Percentiles rank a stretch among this genome's conserved stretches.
Conservation (phyloP, 192 early-diverging fungal genomes). For the Linnemannia hyalina region DNA sequence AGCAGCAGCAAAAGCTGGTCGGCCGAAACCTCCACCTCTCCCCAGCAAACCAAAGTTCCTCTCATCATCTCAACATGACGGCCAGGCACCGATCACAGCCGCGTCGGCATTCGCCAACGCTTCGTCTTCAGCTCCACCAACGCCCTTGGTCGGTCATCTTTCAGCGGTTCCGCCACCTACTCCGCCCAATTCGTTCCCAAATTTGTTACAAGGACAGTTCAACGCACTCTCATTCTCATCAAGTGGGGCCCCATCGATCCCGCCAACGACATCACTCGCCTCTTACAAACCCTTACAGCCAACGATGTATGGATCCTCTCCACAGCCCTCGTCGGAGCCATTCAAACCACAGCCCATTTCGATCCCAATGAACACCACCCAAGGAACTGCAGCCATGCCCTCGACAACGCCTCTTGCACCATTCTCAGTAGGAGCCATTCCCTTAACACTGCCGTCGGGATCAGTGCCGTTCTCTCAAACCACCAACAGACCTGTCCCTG, state of each 20-base stretch:
- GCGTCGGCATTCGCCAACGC: background rate
- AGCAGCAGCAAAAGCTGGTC: constrained; percentile 39
- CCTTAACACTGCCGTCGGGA: constrained; percentile 1
- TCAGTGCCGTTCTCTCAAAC: background rate
- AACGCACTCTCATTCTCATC: background rate
- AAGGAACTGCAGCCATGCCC: background rate
- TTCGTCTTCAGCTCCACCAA: constrained; percentile 19
- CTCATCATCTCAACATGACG: constrained; percentile 29
- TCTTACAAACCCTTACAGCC: constrained; percentile 40
- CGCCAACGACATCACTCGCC: constrained; percentile 22
- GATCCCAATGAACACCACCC: background rate
- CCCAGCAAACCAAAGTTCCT: constrained; percentile 45
- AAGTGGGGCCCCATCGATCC: background rate
- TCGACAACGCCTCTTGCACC: background rate
- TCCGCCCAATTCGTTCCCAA: background rate
- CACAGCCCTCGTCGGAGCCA: background rate
- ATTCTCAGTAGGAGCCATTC: constrained; percentile 12
- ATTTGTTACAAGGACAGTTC: constrained; percentile 1
- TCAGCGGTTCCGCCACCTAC: constrained; percentile 6
- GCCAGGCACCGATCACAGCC: constrained; percentile 9
- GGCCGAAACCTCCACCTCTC: constrained; percentile 44
- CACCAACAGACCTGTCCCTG: constrained; percentile 14
- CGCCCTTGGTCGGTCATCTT: background rate
- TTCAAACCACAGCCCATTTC: background rate
- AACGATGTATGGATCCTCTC: constrained; percentile 21